Evolutionary conservation across 768 basidiomycete genomes (phyloP), one percentile per base, ranked within the genome.

Genomic region (Harrya chromipes): DNA sequence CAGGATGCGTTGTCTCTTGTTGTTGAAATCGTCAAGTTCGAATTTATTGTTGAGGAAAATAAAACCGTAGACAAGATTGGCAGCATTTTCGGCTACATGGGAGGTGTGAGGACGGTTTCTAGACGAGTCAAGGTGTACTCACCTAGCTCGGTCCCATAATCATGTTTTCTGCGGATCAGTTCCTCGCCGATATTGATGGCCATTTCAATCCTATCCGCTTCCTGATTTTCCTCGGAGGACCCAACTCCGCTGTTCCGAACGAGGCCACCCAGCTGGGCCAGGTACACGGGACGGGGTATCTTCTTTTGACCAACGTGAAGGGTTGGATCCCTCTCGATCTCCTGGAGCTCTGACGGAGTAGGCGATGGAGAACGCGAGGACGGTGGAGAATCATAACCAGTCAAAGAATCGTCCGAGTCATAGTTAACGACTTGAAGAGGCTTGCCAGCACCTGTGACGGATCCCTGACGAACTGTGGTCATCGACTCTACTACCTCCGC

Each of bases 71-170:
- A 80, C 80, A 7, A 98, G 76, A 60, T 93, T 84, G 40, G 87
- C 84, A 0, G 93, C 86, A 62, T 95, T 95, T 68, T 99, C 95
- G 51, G 84, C 95, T 98, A 55, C 24, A 38, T 4, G n/a, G 16
- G 7, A 20, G 19, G 21, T 51, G 23, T 54, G 47, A 60, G 43
- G 29, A 34, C 7, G 6, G 44, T 21, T 7, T 34, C 37, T 14
- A 49, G 50, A 44, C 20, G 23, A 16, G 24, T 16, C 16, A 43
- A 44, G 26, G 19, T 11, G 12, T 24, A 38, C 48, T 39, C 39
- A 94, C 95, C 84, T 14, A 99, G 76, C 63, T 99, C 97, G 1
- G 82, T 83, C 13, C 97, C 97, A 68, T 85, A 98, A 12, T 75
- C 79, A 31, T 77, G 75, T 70, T 97, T 99, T 59, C 82, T 82